Base-by-base conservation (phyloP, 768 basidiomycete species). In the Kwoniella dejecticola region DNA sequence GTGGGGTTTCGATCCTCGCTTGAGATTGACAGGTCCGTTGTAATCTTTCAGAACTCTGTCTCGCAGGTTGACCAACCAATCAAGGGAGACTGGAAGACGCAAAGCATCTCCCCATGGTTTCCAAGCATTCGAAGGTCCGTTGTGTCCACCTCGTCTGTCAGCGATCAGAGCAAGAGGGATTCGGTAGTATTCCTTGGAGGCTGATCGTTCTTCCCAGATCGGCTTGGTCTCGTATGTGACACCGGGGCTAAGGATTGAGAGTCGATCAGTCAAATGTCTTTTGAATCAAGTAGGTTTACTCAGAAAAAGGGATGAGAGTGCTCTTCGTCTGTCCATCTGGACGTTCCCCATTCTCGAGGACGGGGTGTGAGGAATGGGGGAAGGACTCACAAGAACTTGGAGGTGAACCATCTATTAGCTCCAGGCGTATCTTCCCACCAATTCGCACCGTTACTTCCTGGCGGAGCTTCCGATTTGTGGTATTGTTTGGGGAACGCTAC, bases 81-180 rank as follows among this genome's bases (percentile, higher is more conserved):
- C 60, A 2, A 31, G 26, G 1, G 60, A 56, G 12, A 69, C 64
- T 10, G 63, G 65, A 8, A 71, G 45, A 12, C 66, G 56, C 21
- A 74, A 57, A 11, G 62, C 72, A 42, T 71, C 70, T 12, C 61
- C 72, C 55, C 52, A 62, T 7, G 70, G 70, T 44, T 72, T 74
- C 60, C 55, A 65, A 3, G 53, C 59, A 6, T 53, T 38, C 17
- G 52, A 60, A 12, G 68, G 70, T n/a, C 67, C 68, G 27, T 48
- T 48, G 42, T 71, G 70, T 4, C 72, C 72, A 0, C 47, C 66
- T 41, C 56, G 23, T 36, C 72, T 63, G 54, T 71, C 69, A 10
- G 63, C 61, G 31, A 71, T 56, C 19, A 62, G 41, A 23, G 61
- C 61, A 21, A 57, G 49, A 8, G 66, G 61, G 30, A 69, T 57